Percentiles rank a stretch among this genome's conserved stretches.
phyloP scores from a whole-genome alignment of 2,329 filamentous ascomycete species.

The Zelopaecilomyces penicillatus region DNA sequence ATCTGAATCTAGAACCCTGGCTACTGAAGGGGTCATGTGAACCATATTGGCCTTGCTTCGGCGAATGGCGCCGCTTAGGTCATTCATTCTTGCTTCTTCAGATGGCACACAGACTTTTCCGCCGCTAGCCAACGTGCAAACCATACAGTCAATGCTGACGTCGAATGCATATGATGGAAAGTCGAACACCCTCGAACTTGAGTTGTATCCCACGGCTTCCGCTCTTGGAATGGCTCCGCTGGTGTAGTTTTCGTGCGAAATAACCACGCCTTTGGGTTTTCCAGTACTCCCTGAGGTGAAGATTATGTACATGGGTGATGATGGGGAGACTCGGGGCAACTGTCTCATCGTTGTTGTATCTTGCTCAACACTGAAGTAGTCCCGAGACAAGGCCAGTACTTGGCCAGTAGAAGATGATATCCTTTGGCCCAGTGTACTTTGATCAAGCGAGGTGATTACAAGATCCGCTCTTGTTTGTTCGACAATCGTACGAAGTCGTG shows the following conservation, averaged over 20 bases:
- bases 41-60: slow-evolving; percentile 39
- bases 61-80: slow-evolving; percentile 37
- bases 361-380: slow-evolving; percentile 14
- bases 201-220: slow-evolving; percentile 32
- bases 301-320: slow-evolving; percentile 44
- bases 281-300: slow-evolving; percentile 60
- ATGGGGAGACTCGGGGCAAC: slow-evolving; percentile 32
- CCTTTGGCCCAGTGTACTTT: slow-evolving; percentile 27
- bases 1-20: slow-evolving; percentile 36
- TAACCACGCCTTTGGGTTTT: slow-evolving; percentile 53
- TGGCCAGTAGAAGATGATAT: slow-evolving; percentile 25
- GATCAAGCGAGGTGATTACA: slow-evolving; percentile 32
- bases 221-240: slow-evolving; percentile 36
- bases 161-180: slow-evolving; percentile 48
- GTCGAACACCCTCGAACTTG: slow-evolving; percentile 35
- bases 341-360: slow-evolving; percentile 7
- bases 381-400: slow-evolving; percentile 25
- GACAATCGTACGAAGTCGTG: slow-evolving; percentile 35
- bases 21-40: slow-evolving; percentile 43
- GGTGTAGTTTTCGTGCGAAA: slow-evolving; percentile 39
- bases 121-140: slow-evolving; percentile 42
- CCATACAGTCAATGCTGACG: slow-evolving; percentile 46
- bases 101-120: slow-evolving; percentile 47
- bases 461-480: slow-evolving; percentile 32
- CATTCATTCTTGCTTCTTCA: slow-evolving; percentile 44